Conservation (phyloP, 139 green algal species). For the Picocystis salinarum region DNA sequence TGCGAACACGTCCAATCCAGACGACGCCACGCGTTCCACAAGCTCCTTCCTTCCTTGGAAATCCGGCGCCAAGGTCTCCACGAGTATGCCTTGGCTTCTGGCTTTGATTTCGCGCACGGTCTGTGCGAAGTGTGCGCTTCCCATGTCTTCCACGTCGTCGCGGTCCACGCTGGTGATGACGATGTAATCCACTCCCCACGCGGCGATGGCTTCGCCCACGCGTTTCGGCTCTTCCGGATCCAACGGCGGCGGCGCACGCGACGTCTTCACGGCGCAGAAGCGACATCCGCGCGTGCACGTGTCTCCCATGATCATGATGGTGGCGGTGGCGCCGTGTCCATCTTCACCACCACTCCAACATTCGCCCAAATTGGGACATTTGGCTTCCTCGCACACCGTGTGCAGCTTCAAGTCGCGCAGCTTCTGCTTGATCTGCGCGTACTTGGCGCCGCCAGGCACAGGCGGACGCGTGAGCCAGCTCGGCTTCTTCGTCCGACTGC, state of each 20-base stretch:
- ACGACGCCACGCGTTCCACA: slow-evolving; percentile 42
- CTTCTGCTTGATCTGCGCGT: slow-evolving; percentile 70
- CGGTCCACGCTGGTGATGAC: slow-evolving; percentile 95
- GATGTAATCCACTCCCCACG: slow-evolving; percentile 94
- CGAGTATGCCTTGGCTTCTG: slow-evolving; percentile 48
- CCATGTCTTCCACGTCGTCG: slow-evolving; percentile 85
- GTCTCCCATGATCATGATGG: slow-evolving; percentile 97
- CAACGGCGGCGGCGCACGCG: slow-evolving; percentile 57
- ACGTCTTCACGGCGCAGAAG: slow-evolving; percentile 92
- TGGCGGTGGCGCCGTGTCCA: slow-evolving; percentile 84
- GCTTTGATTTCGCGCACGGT: slow-evolving; percentile 43
- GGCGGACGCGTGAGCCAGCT: slow-evolving; percentile 87
- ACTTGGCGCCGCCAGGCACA: slow-evolving; percentile 41
- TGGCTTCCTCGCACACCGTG: slow-evolving; percentile 92
- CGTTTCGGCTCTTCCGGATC: slow-evolving; percentile 84
- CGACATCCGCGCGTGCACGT: slow-evolving; percentile 72
- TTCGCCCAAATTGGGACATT: slow-evolving; percentile 92
- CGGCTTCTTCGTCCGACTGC: slow-evolving; percentile 74
- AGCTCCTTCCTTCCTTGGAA: slow-evolving; percentile 67
- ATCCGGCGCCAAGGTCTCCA: slow-evolving; percentile 88
- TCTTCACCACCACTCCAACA: slow-evolving; percentile 72
- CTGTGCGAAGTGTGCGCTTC: slow-evolving; percentile 61
- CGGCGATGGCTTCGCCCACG: slow-evolving; percentile 61
- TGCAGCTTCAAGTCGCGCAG: slow-evolving; percentile 86
- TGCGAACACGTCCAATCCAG: slow-evolving; percentile 90